These are phyloP conservation scores for Tephrocybe sp. DNA, from an alignment of 768 basidiomycete genomes.

Conservation along the genomic window DNA sequence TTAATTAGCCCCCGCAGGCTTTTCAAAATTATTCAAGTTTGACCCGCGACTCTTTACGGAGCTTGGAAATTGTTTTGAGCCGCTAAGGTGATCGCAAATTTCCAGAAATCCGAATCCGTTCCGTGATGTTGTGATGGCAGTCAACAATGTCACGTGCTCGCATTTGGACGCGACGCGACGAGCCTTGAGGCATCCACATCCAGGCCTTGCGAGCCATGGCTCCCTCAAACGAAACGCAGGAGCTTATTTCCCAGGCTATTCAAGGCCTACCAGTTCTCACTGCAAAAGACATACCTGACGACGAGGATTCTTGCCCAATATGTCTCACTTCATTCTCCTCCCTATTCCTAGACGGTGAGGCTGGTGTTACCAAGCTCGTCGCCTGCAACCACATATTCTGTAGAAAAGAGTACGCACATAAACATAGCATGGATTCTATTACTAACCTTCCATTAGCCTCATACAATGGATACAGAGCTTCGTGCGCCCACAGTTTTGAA, in stretches of 20 bases:
- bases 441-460: conserved; percentile 39
- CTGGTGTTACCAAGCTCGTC: conserved; percentile 54
- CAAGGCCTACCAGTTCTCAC: conserved; percentile 42
- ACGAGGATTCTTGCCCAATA: conserved; percentile 63
- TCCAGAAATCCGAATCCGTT: too few relatives aligned
- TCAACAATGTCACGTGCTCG: conserved; percentile 9
- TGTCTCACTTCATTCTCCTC: conserved; percentile 54
- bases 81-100: too few relatives aligned
- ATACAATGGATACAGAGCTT: conserved; percentile 62
- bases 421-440: background rate
- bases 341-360: conserved; percentile 35
- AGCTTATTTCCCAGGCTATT: conserved; percentile 37
- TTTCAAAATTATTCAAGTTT: too few relatives aligned
- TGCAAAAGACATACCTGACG: conserved; percentile 32
- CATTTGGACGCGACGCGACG: conserved; percentile 10
- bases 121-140: background rate
- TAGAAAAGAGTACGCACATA: conserved; percentile 48
- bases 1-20: too few relatives aligned
- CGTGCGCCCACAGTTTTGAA: conserved; percentile 31
- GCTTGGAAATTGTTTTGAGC: too few relatives aligned
- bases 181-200: conserved; percentile 9
- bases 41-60: too few relatives aligned
- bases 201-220: conserved; percentile 6
- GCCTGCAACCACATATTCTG: conserved; percentile 71
- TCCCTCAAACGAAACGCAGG: conserved; percentile 17